Base-by-base conservation (phyloP, 306 rosid genomes). In the Rosa persica region DNA sequence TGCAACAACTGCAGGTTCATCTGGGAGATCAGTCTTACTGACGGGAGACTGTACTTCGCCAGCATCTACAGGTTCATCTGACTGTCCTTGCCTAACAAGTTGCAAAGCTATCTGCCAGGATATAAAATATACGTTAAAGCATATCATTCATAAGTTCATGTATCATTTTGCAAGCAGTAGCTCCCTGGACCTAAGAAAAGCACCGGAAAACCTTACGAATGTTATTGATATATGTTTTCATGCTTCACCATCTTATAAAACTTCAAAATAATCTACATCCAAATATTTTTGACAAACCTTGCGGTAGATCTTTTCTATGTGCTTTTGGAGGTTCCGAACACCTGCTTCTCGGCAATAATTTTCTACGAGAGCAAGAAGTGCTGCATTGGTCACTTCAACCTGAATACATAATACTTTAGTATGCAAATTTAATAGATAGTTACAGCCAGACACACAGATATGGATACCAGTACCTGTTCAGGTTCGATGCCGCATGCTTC, bases 271-370 rank as follows among this genome's bases (percentile, higher is more conserved):
- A 73, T 80, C 62, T 48, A 25, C 69, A 66, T 27, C 4, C 20
- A 42, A 27, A 75, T 58, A 65, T 25, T 30, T 62, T 74, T 7
- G 76, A 79, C 84, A 81, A 82, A 96, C 99, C 98, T 96, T 96
- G 74, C 93, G 90, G 75, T 93, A 96, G 67, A 96, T 91, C 88
- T 91, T 96, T 81, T 96, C 99, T 57, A 93, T 89, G 72, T 93
- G 96, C 91, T 96, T 96, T 83, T 93, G 98, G 79, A 93, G 99
- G 83, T 96, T 96, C 79, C 98, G 81, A 60, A 96, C 97, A 49
- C 98, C 97, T 36, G 98, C 88, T 87, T 95, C 99, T 55, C 97
- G 90, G 79, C 96, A 93, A 79, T 96, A 96, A 85, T 85, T 93
- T 85, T 96, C 99, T 64, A 96, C 83, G 51, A 96, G 86, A 78